Evolutionary conservation across 257 asterid genomes (phyloP).

Genomic region (Voacanga thouarsii): DNA sequence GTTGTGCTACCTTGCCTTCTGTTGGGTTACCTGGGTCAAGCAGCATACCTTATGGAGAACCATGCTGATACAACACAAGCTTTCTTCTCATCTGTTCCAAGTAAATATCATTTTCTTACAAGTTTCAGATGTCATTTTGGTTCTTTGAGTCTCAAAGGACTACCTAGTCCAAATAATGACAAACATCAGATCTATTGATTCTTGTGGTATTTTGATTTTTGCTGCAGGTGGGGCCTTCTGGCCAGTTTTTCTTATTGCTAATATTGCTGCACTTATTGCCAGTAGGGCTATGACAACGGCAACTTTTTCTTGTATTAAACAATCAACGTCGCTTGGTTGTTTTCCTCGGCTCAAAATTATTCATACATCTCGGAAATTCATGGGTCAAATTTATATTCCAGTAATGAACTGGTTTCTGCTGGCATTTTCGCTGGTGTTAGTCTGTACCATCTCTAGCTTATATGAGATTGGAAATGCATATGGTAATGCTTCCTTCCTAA

Average conservation of each 20-base stretch:
- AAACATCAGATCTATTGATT: slow-evolving; percentile 7
- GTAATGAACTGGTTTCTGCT: slow-evolving; percentile 96
- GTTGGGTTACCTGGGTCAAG: slow-evolving; percentile 98
- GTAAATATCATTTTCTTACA: slow-evolving; percentile 27
- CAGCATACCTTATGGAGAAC: slow-evolving; percentile 96
- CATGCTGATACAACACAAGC: slow-evolving; percentile 93
- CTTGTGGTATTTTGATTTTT: slow-evolving; percentile 22
- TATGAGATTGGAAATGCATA: slow-evolving; percentile 99
- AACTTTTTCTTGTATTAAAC: slow-evolving; percentile 91
- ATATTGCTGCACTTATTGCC: slow-evolving; percentile 93
- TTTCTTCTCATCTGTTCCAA: slow-evolving; percentile 90
- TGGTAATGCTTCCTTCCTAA: slow-evolving; percentile 51
- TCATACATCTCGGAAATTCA: slow-evolving; percentile 90
- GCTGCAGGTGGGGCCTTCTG: slow-evolving; percentile 88
- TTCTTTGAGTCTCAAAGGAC: slow-evolving; percentile 1
- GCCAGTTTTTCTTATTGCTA: slow-evolving; percentile 92
- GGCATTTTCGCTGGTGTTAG: slow-evolving; percentile 66
- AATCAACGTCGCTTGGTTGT: slow-evolving; percentile 93
- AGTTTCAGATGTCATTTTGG: slow-evolving; percentile 2
- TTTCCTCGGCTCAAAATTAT: slow-evolving; percentile 95
- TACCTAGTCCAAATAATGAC: background rate
- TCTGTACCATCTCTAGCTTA: slow-evolving; percentile 80
- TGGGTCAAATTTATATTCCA: slow-evolving; percentile 98
- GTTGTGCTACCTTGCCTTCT: slow-evolving; percentile 95
- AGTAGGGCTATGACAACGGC: slow-evolving; percentile 98